phyloP scores from a whole-genome alignment of 768 basidiomycete species.

The Suillus cothurnatus region DNA sequence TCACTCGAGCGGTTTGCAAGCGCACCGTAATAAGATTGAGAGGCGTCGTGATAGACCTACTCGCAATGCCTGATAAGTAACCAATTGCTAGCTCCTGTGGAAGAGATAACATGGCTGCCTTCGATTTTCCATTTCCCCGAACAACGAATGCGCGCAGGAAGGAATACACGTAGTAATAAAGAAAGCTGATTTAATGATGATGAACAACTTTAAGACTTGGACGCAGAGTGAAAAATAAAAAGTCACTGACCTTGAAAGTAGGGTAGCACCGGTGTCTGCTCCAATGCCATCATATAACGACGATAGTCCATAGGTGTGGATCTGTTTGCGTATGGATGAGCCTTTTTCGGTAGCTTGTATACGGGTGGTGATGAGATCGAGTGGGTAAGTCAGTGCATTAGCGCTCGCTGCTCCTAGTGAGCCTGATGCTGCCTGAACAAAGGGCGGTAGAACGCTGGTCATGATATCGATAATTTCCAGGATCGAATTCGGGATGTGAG shows the following conservation, averaged over 20 bases:
- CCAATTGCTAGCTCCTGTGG: conserved; percentile 56
- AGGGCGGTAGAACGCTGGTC: conserved; percentile 61
- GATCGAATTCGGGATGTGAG: neutral
- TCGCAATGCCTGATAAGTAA: conserved; percentile 57
- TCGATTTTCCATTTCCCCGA: conserved; percentile 33
- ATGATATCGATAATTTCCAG: conserved; percentile 37
- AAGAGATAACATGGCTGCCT: conserved; percentile 24
- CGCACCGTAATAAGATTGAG: conserved; percentile 57
- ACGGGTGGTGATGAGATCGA: conserved; percentile 58
- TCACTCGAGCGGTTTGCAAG: conserved; percentile 47
- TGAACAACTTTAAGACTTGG: neutral
- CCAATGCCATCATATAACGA: conserved; percentile 54
- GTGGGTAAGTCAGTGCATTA: conserved; percentile 55
- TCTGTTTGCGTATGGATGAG: conserved; percentile 19
- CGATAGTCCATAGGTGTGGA: conserved; percentile 41
- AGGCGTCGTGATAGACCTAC: conserved; percentile 55
- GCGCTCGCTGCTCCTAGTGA: conserved; percentile 57
- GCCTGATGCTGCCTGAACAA: conserved; percentile 60
- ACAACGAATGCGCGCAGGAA: conserved; percentile 46
- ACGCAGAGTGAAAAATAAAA: neutral
- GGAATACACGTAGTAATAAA: conserved; percentile 63
- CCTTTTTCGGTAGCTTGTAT: conserved; percentile 36
- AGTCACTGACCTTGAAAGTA: conserved; percentile 52
- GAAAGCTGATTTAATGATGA: conserved; percentile 41
- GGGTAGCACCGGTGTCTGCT: conserved; percentile 54